A percentile compares a stretch with the other conserved stretches of the same genome.
phyloP scores from a whole-genome alignment of 2,329 filamentous ascomycete species.

The Epichloe sp. region DNA sequence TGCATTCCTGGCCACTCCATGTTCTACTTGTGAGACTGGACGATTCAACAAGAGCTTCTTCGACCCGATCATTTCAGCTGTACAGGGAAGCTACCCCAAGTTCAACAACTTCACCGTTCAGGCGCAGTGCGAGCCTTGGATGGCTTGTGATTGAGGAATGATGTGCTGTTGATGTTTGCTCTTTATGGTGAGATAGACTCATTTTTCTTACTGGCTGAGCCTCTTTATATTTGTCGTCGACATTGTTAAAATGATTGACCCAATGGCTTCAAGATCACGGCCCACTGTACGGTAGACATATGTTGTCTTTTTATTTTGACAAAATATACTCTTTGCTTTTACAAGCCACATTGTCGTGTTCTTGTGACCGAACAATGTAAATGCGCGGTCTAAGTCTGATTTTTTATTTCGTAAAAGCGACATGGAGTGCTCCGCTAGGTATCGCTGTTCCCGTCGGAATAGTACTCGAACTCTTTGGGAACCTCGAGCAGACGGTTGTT shows the following conservation, averaged over 20 bases:
- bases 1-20: conserved; percentile 23
- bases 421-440: neutral
- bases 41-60: conserved; percentile 25
- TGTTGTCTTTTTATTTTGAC: conserved; percentile 4
- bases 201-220: neutral
- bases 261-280: conserved; percentile 6
- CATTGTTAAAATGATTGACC: conserved; percentile 6
- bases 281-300: conserved; percentile 9
- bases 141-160: conserved; percentile 18
- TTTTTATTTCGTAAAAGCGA: neutral
- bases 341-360: neutral
- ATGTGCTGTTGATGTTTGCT: neutral
- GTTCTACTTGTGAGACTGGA: conserved; percentile 21
- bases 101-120: conserved; percentile 25
- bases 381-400: neutral
- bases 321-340: conserved; percentile 4
- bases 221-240: conserved; percentile 1
- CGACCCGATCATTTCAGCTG: conserved; percentile 23
- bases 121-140: conserved; percentile 26
- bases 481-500: conserved; percentile 6
- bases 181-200: conserved; percentile 3
- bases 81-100: conserved; percentile 26
- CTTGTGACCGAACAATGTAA: neutral
- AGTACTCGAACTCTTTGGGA: conserved; percentile 13
- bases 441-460: conserved; percentile 10